Base-by-base conservation (phyloP, 108 stramenopile genomes). In the Pseudonitzschia pungens region DNA sequence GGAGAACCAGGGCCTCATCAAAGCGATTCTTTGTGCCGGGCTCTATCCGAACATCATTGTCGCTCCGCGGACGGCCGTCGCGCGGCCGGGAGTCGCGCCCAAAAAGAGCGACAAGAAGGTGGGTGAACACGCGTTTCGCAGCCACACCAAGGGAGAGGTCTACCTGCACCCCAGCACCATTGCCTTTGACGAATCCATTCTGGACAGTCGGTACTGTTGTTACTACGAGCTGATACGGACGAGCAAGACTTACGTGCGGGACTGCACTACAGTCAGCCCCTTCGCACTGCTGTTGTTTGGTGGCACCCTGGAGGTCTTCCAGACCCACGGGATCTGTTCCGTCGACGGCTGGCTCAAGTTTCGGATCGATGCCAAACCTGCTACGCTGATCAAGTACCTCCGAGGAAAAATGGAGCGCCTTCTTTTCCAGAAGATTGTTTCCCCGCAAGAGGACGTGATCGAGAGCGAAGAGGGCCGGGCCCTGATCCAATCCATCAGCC, bases 31-130 rank as follows among this genome's bases (percentile, higher is more conserved):
- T 51, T 86, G 86, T 24, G 96, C 95, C 26, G 94, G 95, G 11
- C 80, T 97, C 44, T 96, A 95, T 72, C 96, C 96, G 16, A 90
- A 94, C 69, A 84, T 97, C 53, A 74, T 87, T n/a, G 84, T 92
- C 45, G 87, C 86, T 5, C 93, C 93, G 14, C 62, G 82, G 42
- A 32, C 78, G 0, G 65, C 87, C 6, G 69, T 65, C 16, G 50
- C 41, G 32, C 29, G 26, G 12, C 50, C 69, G 15, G 53, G 73
- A 10, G 6, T 21, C 33, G 16, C 73, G 36, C 26, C 26, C 28
- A 62, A 36, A 51, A 73, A 70, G 26, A 69, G 79, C 27, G 73
- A 81, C 55, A 87, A 88, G 62, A 77, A 65, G 51, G 83, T 77
- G 18, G 83, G 88, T 10, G 89, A 89, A 57, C 62, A 70, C 48